Evolutionary conservation across 345 rosid genomes (phyloP).

Genomic region (Trapa bicornis): DNA sequence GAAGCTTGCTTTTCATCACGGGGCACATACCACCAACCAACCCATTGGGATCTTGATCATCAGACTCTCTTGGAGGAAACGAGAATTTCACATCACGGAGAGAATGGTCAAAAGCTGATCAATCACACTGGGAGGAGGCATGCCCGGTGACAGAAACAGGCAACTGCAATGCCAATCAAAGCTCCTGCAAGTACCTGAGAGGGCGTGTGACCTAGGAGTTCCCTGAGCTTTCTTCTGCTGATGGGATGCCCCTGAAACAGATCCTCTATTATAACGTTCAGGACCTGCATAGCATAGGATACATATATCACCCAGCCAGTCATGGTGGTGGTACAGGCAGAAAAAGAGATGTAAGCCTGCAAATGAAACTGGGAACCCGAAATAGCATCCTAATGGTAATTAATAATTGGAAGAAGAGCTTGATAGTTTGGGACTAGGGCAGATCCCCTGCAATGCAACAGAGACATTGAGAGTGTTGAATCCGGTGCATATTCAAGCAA

Average conservation of each 20-base stretch:
- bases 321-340: neutral
- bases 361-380: neutral
- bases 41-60: neutral
- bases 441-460: too few species aligned
- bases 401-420: too few species aligned
- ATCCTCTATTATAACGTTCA: constrained; percentile 75
- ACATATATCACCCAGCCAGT: neutral
- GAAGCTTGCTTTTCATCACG: too few species aligned
- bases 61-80: neutral
- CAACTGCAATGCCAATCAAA: constrained; percentile 56
- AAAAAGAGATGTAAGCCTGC: neutral
- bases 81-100: neutral
- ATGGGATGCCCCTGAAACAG: constrained; percentile 90
- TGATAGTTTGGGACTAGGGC: neutral
- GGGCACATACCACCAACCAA: neutral
- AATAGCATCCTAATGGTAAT: too few species aligned
- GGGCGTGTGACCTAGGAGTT: constrained; percentile 85
- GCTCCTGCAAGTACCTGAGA: constrained; percentile 89
- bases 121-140: constrained; percentile 32
- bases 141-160: constrained; percentile 57
- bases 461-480: too few species aligned
- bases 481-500: too few species aligned
- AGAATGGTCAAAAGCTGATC: neutral
- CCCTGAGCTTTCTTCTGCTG: constrained; percentile 83
- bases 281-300: constrained; percentile 34